A percentile compares a stretch with the other conserved stretches of the same genome.
phyloP scores from a whole-genome alignment of 2,329 filamentous ascomycete genomes.

The Podosphaera aphanis region DNA sequence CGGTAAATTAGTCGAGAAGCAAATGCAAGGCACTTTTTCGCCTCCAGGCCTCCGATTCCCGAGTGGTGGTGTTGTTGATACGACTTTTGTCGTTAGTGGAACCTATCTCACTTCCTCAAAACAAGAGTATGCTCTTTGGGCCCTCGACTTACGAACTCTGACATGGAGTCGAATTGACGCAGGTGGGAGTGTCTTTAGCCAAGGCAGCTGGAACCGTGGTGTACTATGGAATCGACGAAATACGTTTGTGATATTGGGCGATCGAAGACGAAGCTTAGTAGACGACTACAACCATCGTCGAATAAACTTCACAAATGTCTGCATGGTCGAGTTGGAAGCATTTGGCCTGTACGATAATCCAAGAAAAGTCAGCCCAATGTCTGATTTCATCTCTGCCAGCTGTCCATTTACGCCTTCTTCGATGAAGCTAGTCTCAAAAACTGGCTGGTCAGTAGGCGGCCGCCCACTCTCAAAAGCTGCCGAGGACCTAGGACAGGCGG shows the following conservation, averaged over 20 bases:
- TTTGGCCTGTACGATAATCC: constrained; percentile 97
- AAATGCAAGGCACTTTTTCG: constrained; percentile 69
- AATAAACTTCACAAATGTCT: constrained; percentile 92
- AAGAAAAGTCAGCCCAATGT: constrained; percentile 51
- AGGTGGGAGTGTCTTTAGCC: constrained; percentile 78
- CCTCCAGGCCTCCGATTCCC: constrained; percentile 86
- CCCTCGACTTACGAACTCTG: constrained; percentile 64
- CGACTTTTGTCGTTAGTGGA: constrained; percentile 89
- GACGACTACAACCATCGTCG: constrained; percentile 96
- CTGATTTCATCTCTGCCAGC: constrained; percentile 67
- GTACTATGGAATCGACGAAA: constrained; percentile 84
- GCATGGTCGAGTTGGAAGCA: constrained; percentile 87
- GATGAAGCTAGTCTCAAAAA: constrained; percentile 22
- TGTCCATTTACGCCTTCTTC: constrained; percentile 36
- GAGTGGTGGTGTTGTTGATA: constrained; percentile 86
- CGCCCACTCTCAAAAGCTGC: constrained; percentile 54
- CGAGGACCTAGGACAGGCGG: constrained; percentile 64
- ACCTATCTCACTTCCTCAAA: constrained; percentile 95
- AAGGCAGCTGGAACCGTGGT: constrained; percentile 93
- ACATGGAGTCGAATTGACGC: constrained; percentile 94
- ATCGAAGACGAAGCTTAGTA: constrained; percentile 76
- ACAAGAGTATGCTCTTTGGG: constrained; percentile 95
- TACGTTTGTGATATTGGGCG: constrained; percentile 84
- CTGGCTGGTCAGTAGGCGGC: constrained; percentile 47
- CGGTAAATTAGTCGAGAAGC: constrained; percentile 61